These are phyloP conservation scores for Phytophthora foliorum DNA, from an alignment of 352 stramenopile genomes.

Conservation along the genomic window DNA sequence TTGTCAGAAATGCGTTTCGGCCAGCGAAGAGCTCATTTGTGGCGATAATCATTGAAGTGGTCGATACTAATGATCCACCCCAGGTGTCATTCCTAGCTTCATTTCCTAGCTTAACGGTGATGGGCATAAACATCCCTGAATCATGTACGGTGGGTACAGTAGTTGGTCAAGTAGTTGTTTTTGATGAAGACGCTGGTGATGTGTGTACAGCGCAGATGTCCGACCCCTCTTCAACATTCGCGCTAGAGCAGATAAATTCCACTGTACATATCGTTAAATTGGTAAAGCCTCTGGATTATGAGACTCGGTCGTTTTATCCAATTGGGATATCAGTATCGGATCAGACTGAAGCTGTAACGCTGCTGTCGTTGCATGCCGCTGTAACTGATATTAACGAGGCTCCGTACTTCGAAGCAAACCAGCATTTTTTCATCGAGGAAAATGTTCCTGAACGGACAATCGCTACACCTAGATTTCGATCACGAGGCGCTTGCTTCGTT, in stretches of 20 bases:
- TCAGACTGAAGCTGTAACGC: background rate
- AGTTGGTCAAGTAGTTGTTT: constrained; percentile 20
- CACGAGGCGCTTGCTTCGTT: constrained; percentile 22
- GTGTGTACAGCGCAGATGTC: constrained; percentile 7
- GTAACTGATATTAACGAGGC: constrained; percentile 60
- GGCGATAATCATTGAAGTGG: constrained; percentile 12
- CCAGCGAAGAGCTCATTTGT: constrained; percentile 29
- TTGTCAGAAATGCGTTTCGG: constrained; percentile 25
- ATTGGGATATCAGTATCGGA: constrained; percentile 20
- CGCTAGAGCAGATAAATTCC: constrained; percentile 15
- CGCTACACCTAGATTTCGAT: constrained; percentile 31
- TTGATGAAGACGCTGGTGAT: constrained; percentile 36
- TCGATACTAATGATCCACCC: constrained; percentile 29
- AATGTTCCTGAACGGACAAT: constrained; percentile 25
- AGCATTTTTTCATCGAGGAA: constrained; percentile 57
- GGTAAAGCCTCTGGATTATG: constrained; percentile 28
- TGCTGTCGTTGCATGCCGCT: background rate
- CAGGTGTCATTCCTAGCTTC: constrained; percentile 19
- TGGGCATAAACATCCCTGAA: constrained; percentile 23
- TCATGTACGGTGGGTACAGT: constrained; percentile 18
- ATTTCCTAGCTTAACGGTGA: constrained; percentile 12
- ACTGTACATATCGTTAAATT: constrained; percentile 24
- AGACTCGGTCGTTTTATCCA: constrained; percentile 28
- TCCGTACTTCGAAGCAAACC: constrained; percentile 40
- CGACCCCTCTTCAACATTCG: constrained; percentile 16